Evolutionary conservation across 176 grass and related monocot genomes (phyloP), one percentile per base, ranked within the genome.

Genomic region (Phoenix dactylifera): DNA sequence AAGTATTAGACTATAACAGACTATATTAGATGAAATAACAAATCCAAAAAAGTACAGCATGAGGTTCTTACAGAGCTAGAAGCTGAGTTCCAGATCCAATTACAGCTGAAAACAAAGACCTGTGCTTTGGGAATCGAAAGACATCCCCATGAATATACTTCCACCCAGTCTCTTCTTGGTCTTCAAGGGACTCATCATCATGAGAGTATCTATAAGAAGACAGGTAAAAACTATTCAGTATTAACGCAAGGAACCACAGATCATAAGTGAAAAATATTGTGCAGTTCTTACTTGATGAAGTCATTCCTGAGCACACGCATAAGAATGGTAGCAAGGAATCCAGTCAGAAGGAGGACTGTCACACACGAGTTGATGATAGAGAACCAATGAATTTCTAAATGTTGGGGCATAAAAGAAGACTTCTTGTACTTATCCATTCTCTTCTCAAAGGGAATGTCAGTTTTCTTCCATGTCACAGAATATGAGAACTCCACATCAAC

Each of bases 331-430:
- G 91, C 91, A 24, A 95, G 60, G 51, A 95, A 95, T 24, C 91
- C 91, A 22, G 91, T 95, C 44, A 95, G 62, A 28, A 95, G 86
- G 55, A 95, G 74, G 15, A 90, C 90, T 0, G 90, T 95, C 10
- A 95, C 91, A 66, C 91, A 95, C 26, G 86, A 90, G 57, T 95
- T 95, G 54, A 95, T 82, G 58, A 95, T 95, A 32, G 91, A 95
- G 77, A 95, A 95, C 91, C 91, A 95, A 60, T 95, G 91, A 54
- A 95, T 95, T 77, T 95, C 91, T 16, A 95, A 82, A 67, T 95
- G 91, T 51, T 95, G 91, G 17, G 91, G 91, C 77, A 95, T 82
- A 53, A 83, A 86, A 24, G 91, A 95, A 52, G 86, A 80, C 57
- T 87, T 89, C 50, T 86, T 84, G 72, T 95, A 95, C 68, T 95